Evolutionary conservation across 371 early-diverging fungal genomes (phyloP), one percentile per base, ranked within the genome.

Genomic region (Parasitella parasitica): DNA sequence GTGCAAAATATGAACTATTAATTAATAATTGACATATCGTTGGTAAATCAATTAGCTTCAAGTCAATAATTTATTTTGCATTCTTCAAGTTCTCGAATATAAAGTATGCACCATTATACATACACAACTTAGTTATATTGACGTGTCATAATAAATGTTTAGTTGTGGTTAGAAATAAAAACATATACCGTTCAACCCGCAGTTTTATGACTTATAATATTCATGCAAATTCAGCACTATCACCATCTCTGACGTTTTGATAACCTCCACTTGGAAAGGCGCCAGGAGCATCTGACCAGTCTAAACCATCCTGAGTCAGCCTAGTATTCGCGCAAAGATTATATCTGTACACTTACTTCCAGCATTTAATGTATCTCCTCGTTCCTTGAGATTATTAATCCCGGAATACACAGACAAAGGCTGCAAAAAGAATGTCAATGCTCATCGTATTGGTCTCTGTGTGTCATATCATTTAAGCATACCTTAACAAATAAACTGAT

Each of bases 251-350:
- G 9, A 77, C 81, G 34, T 76, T 73, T 57, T 80, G 75, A 61
- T 80, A 80, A 13, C 73, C 76, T 28, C 80, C 75, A n/a, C 54
- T 46, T 27, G 81, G 77, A 62, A 80, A 80, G 9, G 76, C 70
- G 28, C 76, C 81, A 27, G 77, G 77, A 28, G 81, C 81, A 30
- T 80, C 76, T 20, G 78, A 63, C 81, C 81, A 80, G 28, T 64
- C 81, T 80, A 55, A 12, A 12, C 24, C 15, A 52, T 37, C 20
- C 39, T 20, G 6, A 22, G 43, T 56, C n/a, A 56, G 26, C 18
- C n/a, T 24, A 38, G 3, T 9, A 2, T 41, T 6, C n/a, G 22
- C 22, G 32, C 8, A 16, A n/a, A n/a, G n/a, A n/a, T 43, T 8
- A 20, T 43, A 8, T n/a, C 30, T 30, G 2, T 34, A 16, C 38